Conservation (phyloP, 768 basidiomycete species). For the Pilatotrama ljubarskyi region DNA sequence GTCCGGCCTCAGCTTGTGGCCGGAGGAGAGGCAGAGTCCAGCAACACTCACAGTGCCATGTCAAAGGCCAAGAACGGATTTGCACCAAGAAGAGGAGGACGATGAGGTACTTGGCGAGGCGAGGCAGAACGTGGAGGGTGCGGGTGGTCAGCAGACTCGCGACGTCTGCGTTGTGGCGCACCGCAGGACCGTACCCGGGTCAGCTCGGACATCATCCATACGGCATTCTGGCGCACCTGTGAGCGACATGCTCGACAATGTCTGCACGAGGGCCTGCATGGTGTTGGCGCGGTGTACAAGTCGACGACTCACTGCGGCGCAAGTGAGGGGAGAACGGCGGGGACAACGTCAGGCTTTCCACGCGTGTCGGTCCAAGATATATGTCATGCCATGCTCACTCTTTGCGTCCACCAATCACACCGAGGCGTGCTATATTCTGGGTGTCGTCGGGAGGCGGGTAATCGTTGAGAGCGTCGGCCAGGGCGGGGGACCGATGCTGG, state of each 20-base stretch:
- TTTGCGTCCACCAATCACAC: not conserved
- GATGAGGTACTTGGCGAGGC: conserved; percentile 43
- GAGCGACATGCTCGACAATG: conserved; percentile 7
- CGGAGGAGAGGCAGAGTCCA: not conserved
- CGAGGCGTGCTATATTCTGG: not conserved
- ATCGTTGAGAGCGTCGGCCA: not conserved
- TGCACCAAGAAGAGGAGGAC: conserved; percentile 57
- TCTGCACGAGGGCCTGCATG: conserved; percentile 7
- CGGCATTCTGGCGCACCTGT: not conserved
- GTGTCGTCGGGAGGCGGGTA: not conserved
- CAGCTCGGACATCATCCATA: not conserved
- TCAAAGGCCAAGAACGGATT: conserved; percentile 58
- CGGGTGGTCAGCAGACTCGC: conserved; percentile 14
- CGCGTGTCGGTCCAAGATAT: not conserved
- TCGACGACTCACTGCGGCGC: conserved; percentile 3
- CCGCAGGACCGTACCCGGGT: not conserved
- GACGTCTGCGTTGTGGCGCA: conserved; percentile 10
- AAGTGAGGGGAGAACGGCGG: not conserved
- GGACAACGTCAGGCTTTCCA: not conserved
- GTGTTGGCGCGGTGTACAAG: not conserved
- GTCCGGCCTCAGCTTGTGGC: not conserved
- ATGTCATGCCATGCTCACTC: conserved; percentile 2
- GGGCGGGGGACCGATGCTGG: not conserved
- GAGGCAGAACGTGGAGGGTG: conserved; percentile 7
- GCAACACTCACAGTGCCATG: conserved; percentile 63